Conservation (phyloP, 345 rosid genomes). For the Euclidium syriacum region DNA sequence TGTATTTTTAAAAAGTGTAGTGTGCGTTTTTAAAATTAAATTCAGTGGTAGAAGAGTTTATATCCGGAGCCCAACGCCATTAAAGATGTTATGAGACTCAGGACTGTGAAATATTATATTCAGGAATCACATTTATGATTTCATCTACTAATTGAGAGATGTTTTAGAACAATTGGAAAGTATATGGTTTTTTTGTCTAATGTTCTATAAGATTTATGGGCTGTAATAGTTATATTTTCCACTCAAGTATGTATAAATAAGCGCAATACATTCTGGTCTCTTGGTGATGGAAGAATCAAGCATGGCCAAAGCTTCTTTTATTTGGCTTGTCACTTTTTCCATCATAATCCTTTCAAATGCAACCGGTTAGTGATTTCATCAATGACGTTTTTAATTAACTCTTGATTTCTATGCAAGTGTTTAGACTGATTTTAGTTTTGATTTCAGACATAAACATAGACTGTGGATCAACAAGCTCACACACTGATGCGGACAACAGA, state of each 20-base stretch:
- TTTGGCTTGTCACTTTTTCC: neutral
- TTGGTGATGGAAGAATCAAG: constrained; percentile 2
- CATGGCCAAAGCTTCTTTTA: constrained; percentile 6
- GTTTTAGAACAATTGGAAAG: neutral
- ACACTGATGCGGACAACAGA: constrained; percentile 5
- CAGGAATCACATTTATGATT: neutral
- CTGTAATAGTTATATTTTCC: no score
- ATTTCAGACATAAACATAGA: constrained; percentile 24
- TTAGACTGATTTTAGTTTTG: no score
- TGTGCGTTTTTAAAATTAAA: neutral
- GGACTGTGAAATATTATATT: neutral
- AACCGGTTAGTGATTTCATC: constrained; percentile 19
- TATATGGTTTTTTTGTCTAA: neutral
- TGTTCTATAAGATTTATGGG: neutral
- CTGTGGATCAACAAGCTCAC: constrained; percentile 25
- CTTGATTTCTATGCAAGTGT: neutral
- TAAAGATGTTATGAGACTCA: no score
- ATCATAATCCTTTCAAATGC: constrained; percentile 5
- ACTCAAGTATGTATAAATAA: neutral
- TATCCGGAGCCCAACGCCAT: neutral
- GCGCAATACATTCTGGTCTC: neutral
- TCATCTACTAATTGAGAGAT: neutral
- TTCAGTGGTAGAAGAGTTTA: neutral
- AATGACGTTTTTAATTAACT: neutral
- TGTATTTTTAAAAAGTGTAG: neutral